Evolutionary conservation across 371 early-diverging fungal species (phyloP).

Genomic region (Mortierella sp.): DNA sequence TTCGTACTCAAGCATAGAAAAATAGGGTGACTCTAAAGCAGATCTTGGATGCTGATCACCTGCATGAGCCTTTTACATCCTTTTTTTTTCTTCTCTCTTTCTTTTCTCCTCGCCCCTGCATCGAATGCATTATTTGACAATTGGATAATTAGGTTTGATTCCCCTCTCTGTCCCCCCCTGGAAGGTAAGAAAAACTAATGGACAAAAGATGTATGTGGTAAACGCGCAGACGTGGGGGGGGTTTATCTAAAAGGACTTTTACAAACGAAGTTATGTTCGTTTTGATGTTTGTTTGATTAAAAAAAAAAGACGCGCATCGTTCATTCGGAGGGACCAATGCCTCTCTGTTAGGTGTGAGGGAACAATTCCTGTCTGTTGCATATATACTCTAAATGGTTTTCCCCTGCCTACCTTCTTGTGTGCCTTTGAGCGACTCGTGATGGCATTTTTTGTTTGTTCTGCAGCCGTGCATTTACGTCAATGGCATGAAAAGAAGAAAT

Average conservation of each 20-base stretch:
- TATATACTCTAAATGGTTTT: background rate
- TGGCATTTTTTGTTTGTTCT: background rate
- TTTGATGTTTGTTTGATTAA: background rate
- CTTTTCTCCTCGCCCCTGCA: background rate
- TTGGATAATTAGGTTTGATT: background rate
- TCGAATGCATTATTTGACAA: background rate
- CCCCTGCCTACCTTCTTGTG: background rate
- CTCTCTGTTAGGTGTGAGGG: background rate
- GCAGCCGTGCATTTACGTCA: slow-evolving; percentile 1
- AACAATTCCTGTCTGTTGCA: background rate
- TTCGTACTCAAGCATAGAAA: too few relatives aligned
- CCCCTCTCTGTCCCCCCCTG: background rate
- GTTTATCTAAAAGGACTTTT: too few relatives aligned
- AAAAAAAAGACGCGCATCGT: background rate
- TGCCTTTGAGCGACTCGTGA: background rate
- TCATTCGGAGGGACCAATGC: background rate
- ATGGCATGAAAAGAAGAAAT: background rate
- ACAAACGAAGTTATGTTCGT: too few relatives aligned
- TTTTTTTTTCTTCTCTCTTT: background rate
- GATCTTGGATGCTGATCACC: slow-evolving; percentile 1
- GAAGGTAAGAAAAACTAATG: too few relatives aligned
- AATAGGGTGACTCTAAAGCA: background rate
- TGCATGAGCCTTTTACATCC: background rate
- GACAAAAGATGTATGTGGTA: too few relatives aligned
- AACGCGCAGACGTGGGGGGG: too few relatives aligned